Evolutionary conservation across 1,284 basidiomycete species (phyloP), one percentile per base, ranked within the genome.

Genomic region (Trametes sp.): DNA sequence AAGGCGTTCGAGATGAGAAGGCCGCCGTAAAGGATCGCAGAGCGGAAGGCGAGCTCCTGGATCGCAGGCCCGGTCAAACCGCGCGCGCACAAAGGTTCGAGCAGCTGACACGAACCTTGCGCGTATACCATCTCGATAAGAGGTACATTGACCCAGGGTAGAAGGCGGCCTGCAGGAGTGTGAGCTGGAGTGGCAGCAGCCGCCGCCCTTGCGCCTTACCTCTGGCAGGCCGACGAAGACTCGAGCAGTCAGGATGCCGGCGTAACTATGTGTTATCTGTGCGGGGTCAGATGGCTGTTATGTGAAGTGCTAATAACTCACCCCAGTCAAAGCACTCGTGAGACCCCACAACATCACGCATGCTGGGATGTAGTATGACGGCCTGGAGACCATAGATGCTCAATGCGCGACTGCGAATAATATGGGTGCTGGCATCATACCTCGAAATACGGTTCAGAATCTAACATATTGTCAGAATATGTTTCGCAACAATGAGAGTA

Each of bases 1-100:
- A 93, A 92, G 2, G 92, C 91, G 75, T 92, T 93, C 0, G 88
- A 89, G 53, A 92, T 81, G n/a, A 93, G 77, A 3, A 87, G 71
- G 19, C 90, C 90, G 8, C 81, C 81, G 73, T 87, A 92, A 2
- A 94, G 80, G 59, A 92, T 81, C 0, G 89, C 87, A 52, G 87
- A 85, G 41, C 92, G 84, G 60, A 92, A 83, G 0, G 87, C 86
- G 7, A 90, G 76, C 75, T 90, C 87, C 86, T 88, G 58, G 11
- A 44, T 42, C n/a, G 46, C 45, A 21, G 2, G 28, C 6, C 23
- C 49, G 45, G 26, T 61, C 13, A 51, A 14, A 35, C 31, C 31
- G 21, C 31, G 31, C 51, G 26, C 2, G 42, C n/a, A 10, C 3
- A 23, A 46, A 11, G 14, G 24, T 46, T 2, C 2, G 3, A 23